phyloP scores from a whole-genome alignment of 495 filamentous ascomycete genomes.

The Trichoderma erinaceum region DNA sequence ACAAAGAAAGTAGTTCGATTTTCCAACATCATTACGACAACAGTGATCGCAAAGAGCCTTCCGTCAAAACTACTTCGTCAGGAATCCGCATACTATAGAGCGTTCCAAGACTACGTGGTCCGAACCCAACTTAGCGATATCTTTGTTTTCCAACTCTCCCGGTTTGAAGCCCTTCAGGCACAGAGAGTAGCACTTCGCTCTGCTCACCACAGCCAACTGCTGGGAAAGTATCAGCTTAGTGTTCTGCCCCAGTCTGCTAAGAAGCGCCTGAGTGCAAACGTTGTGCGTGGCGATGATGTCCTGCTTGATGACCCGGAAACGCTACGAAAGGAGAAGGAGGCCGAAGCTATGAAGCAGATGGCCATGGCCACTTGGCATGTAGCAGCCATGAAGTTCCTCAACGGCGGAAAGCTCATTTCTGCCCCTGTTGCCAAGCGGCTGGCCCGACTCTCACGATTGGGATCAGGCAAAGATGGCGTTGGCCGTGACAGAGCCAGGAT shows the following conservation, averaged over 20 bases:
- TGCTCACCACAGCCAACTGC: slow-evolving; percentile 62
- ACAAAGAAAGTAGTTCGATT: slow-evolving; percentile 74
- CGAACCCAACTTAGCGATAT: slow-evolving; percentile 58
- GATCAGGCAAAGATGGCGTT: slow-evolving; percentile 33
- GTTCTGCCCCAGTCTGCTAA: slow-evolving; percentile 50
- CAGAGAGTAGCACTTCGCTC: slow-evolving; percentile 61
- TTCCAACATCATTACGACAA: slow-evolving; percentile 49
- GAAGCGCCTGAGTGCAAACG: slow-evolving; percentile 53
- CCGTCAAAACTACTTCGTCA: slow-evolving; percentile 45
- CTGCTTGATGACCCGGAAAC: slow-evolving; percentile 50
- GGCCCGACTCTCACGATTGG: slow-evolving; percentile 43
- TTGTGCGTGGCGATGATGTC: slow-evolving; percentile 50
- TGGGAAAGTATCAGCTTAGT: slow-evolving; percentile 67
- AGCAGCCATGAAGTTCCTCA: slow-evolving; percentile 66
- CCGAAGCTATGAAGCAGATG: slow-evolving; percentile 71
- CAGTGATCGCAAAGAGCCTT: slow-evolving; percentile 37
- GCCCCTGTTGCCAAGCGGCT: slow-evolving; percentile 64
- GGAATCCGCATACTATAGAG: slow-evolving; percentile 86
- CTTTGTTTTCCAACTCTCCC: slow-evolving; percentile 73
- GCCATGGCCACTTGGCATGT: slow-evolving; percentile 72
- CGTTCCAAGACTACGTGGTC: slow-evolving; percentile 66
- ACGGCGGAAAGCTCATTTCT: slow-evolving; percentile 73
- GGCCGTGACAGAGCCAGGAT: slow-evolving; percentile 55
- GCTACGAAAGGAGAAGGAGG: slow-evolving; percentile 68
- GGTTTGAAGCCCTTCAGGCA: slow-evolving; percentile 85